A percentile compares a stretch with the other conserved stretches of the same genome.
These are phyloP conservation scores for Penicillium sp. DNA, from an alignment of 2,329 filamentous ascomycete species.

Conservation along the genomic window DNA sequence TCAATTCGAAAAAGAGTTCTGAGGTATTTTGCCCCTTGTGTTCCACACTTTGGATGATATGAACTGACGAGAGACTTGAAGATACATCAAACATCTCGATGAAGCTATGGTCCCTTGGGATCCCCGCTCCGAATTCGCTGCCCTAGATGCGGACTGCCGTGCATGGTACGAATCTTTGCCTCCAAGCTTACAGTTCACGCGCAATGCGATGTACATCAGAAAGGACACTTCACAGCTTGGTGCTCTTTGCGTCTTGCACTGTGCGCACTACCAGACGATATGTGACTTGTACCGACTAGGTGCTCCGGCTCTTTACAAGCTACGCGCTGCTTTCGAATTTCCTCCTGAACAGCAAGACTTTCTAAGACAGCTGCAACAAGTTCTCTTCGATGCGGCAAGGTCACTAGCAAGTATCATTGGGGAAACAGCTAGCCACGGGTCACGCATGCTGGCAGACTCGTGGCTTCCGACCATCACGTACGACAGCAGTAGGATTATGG, in stretches of 20 bases:
- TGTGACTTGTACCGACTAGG: conserved; percentile 29
- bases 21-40: conserved; percentile 8
- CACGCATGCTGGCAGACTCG: conserved; percentile 49
- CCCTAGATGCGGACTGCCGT: conserved; percentile 26
- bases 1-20: conserved; percentile 28
- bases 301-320: conserved; percentile 28
- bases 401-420: conserved; percentile 31
- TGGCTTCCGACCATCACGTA: conserved; percentile 54
- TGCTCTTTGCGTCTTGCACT: conserved; percentile 26
- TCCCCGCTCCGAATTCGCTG: conserved; percentile 24
- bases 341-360: conserved; percentile 28
- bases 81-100: conserved; percentile 30
- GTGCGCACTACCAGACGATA: conserved; percentile 28
- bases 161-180: conserved; percentile 29
- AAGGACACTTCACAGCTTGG: conserved; percentile 29
- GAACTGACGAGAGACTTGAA: background rate
- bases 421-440: conserved; percentile 49
- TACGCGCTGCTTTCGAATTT: conserved; percentile 29
- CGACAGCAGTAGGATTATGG: conserved; percentile 54
- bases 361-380: conserved; percentile 24
- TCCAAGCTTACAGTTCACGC: conserved; percentile 26
- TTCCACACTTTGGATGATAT: no score
- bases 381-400: conserved; percentile 32
- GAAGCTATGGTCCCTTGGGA: conserved; percentile 30
- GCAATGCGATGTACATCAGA: conserved; percentile 26